phyloP scores from a whole-genome alignment of 345 rosid genomes.

The Syzygium oleosum region DNA sequence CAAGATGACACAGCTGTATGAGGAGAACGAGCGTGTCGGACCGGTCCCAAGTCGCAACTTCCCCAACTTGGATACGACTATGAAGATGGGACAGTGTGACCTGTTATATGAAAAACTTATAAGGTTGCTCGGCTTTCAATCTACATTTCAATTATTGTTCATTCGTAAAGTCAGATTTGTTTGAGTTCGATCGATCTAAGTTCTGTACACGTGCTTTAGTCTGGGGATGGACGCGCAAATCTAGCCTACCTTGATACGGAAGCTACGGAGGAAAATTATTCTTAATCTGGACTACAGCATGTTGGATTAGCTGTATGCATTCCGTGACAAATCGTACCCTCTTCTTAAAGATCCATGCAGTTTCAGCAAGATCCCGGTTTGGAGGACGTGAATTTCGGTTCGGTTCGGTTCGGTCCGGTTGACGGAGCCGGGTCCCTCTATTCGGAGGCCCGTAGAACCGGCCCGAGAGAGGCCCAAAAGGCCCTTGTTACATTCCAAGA shows the following conservation, averaged over 20 bases:
- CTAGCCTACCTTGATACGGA: background rate
- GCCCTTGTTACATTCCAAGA: background rate
- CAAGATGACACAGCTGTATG: background rate
- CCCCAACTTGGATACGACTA: background rate
- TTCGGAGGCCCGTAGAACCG: background rate
- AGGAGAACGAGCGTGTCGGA: background rate
- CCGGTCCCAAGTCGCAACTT: background rate
- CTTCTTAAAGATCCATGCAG: background rate
- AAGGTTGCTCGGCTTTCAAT: background rate
- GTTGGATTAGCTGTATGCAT: background rate
- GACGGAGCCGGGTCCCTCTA: background rate
- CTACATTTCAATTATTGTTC: background rate
- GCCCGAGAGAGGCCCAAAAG: background rate
- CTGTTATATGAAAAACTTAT: background rate
- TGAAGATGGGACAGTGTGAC: background rate
- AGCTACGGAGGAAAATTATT: background rate
- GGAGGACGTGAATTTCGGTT: background rate
- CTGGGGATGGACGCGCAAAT: background rate
- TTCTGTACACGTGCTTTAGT: background rate
- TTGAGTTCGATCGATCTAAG: background rate
- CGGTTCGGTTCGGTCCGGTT: background rate
- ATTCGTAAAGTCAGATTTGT: background rate
- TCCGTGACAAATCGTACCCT: background rate
- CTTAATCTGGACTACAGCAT: background rate
- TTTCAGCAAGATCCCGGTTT: background rate